Conservation (phyloP, 129 eudicot species). For the Artemisia tridentata region DNA sequence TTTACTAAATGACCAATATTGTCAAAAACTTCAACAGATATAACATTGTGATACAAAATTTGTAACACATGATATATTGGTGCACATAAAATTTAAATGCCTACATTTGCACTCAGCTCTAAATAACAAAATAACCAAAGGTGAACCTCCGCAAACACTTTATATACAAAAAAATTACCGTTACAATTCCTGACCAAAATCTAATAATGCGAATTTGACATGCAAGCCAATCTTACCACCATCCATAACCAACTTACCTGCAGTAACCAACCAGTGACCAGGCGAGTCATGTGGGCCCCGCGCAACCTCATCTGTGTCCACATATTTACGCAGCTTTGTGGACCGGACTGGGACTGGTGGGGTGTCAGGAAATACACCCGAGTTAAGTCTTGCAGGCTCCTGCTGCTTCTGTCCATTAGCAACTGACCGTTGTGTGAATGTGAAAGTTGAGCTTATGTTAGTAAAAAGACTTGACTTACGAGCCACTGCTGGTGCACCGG, state of each 20-base stretch:
- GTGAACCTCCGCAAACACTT: background rate
- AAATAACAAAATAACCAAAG: background rate
- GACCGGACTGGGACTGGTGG: conserved; percentile 67
- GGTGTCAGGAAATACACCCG: conserved; percentile 72
- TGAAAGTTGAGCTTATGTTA: conserved; percentile 65
- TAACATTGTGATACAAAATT: no score
- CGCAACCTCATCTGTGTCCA: conserved; percentile 62
- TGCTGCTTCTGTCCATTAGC: conserved; percentile 52
- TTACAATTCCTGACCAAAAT: conserved; percentile 1
- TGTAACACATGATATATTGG: no score
- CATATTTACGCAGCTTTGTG: conserved; percentile 51
- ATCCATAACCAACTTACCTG: conserved; percentile 66
- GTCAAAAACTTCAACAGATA: no score
- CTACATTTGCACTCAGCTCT: background rate
- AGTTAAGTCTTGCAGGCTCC: conserved; percentile 51
- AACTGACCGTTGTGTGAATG: conserved; percentile 50
- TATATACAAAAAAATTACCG: background rate
- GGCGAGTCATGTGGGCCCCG: conserved; percentile 75
- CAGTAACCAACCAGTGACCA: conserved; percentile 93
- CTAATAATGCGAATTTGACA: conserved; percentile 67
- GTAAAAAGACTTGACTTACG: conserved; percentile 59
- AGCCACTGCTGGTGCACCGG: conserved; percentile 53
- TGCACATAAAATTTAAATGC: no score
- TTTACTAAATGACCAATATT: no score
- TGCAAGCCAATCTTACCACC: conserved; percentile 77